phyloP scores from a whole-genome alignment of 2,329 filamentous ascomycete genomes.

The Arachnomyces sp. region DNA sequence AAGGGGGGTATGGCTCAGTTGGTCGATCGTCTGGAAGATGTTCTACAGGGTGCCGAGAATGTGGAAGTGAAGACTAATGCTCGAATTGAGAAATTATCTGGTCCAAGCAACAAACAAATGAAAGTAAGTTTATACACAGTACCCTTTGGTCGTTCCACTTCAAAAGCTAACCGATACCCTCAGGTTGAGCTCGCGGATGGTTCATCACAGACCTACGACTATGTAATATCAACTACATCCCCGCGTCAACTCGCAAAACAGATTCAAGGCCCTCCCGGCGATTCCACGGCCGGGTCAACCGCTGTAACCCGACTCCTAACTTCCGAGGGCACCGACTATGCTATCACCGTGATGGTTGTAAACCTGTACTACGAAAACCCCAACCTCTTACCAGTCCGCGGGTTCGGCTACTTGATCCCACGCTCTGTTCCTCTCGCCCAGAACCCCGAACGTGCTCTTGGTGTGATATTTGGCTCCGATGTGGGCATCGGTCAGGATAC shows the following conservation, averaged over 20 bases:
- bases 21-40: slow-evolving; percentile 44
- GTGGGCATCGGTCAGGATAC: slow-evolving; percentile 50
- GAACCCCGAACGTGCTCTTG: slow-evolving; percentile 76
- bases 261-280: slow-evolving; percentile 2
- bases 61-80: slow-evolving; percentile 49
- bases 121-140: slow-evolving; percentile 4
- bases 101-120: slow-evolving; percentile 14
- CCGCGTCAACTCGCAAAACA: slow-evolving; percentile 11
- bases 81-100: slow-evolving; percentile 41
- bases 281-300: not conserved
- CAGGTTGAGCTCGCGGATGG: slow-evolving; percentile 5
- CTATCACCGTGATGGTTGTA: slow-evolving; percentile 81
- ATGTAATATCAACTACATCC: slow-evolving; percentile 20
- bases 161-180: not conserved
- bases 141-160: not conserved
- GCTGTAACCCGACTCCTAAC: slow-evolving; percentile 16
- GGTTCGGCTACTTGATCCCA: slow-evolving; percentile 90
- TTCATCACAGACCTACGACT: slow-evolving; percentile 13
- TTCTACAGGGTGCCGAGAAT: slow-evolving; percentile 47
- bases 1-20: slow-evolving; percentile 56
- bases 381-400: slow-evolving; percentile 55
- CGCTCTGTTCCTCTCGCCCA: slow-evolving; percentile 58
- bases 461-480: slow-evolving; percentile 85
- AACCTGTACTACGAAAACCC: slow-evolving; percentile 73
- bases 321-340: slow-evolving; percentile 40